These are phyloP conservation scores for Cercospora janseana DNA, from an alignment of 2,329 filamentous ascomycete genomes.

Conservation along the genomic window DNA sequence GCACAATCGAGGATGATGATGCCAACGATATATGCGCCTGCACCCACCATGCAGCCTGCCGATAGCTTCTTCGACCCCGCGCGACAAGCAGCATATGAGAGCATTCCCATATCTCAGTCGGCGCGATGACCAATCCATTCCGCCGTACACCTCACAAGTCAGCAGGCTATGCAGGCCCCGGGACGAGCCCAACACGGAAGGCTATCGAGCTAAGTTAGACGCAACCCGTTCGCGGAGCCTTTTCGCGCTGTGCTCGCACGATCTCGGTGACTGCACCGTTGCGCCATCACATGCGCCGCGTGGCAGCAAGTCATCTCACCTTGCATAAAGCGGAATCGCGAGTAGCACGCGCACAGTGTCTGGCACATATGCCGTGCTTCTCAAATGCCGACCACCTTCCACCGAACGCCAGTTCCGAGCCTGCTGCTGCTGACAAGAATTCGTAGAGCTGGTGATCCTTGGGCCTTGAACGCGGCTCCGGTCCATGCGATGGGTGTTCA, in stretches of 20 bases:
- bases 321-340: slow-evolving; percentile 9
- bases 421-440: too few relatives aligned
- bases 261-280: neutral
- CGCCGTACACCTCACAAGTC: neutral
- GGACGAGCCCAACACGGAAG: neutral
- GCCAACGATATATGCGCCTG: neutral
- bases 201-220: neutral
- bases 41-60: neutral
- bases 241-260: too few relatives aligned
- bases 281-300: slow-evolving; percentile 1
- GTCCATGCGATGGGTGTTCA: too few relatives aligned
- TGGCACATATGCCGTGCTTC: neutral
- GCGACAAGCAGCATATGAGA: slow-evolving; percentile 3
- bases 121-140: neutral
- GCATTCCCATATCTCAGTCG: neutral
- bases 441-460: too few relatives aligned
- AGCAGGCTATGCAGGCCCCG: neutral
- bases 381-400: neutral
- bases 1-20: neutral
- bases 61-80: slow-evolving; percentile 12
- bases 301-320: neutral
- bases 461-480: too few relatives aligned
- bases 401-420: neutral
- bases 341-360: slow-evolving; percentile 9
- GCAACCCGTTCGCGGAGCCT: too few relatives aligned